Conservation (phyloP, 805 yeast species). For the Starmerella roubikii region DNA sequence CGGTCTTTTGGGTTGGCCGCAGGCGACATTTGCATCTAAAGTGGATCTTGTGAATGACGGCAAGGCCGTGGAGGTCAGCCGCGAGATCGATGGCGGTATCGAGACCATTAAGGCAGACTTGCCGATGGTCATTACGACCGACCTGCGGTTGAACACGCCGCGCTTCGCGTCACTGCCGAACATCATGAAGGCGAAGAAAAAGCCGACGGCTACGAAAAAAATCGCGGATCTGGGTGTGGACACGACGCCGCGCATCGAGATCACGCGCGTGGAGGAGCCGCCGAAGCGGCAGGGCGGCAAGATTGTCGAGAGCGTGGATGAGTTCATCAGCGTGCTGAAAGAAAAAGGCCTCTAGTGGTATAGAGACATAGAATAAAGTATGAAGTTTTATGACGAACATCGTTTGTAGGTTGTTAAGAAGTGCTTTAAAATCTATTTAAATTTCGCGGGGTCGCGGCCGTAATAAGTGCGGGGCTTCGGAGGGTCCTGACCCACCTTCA, state of each 20-base stretch:
- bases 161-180: slow-evolving; percentile 92
- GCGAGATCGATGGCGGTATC: slow-evolving; percentile 94
- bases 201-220: slow-evolving; percentile 61
- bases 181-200: slow-evolving; percentile 96
- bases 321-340: slow-evolving; percentile 63
- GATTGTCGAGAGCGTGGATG: slow-evolving; percentile 70
- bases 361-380: no score
- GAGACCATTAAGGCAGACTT: slow-evolving; percentile 64
- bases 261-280: slow-evolving; percentile 72
- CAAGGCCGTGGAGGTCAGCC: slow-evolving; percentile 48
- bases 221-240: slow-evolving; percentile 61
- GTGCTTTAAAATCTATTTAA: no score
- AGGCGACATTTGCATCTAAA: slow-evolving; percentile 87
- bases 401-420: no score
- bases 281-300: slow-evolving; percentile 69
- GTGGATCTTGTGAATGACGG: slow-evolving; percentile 48
- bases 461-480: no score
- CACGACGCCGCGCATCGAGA: slow-evolving; percentile 47
- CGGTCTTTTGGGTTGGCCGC: slow-evolving; percentile 88
- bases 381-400: no score
- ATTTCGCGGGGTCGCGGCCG: no score
- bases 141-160: slow-evolving; percentile 86
- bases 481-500: no score
- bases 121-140: slow-evolving; percentile 84
- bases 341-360: slow-evolving; percentile 35